phyloP scores from a whole-genome alignment of 768 basidiomycete species.

The Mycena latifolia region DNA sequence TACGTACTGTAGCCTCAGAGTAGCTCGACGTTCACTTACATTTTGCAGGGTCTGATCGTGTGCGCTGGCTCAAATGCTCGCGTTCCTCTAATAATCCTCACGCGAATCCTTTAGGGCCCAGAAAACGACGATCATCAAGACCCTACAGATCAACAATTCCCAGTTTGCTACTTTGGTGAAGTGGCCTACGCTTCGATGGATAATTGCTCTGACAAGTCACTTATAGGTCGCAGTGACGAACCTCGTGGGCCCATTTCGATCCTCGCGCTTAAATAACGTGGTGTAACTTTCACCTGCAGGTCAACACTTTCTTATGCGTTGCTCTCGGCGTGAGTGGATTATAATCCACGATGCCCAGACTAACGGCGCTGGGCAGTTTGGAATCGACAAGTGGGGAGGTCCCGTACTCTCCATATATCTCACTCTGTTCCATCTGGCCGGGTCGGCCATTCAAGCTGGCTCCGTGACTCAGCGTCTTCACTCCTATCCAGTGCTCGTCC shows the following conservation, averaged over 20 bases:
- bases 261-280: not conserved
- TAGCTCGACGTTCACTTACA: not conserved
- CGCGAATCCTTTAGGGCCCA: slow-evolving; percentile 42
- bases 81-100: slow-evolving; percentile 2
- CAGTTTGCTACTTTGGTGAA: slow-evolving; percentile 55
- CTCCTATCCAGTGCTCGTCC: slow-evolving; percentile 53
- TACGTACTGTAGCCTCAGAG: not conserved
- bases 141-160: slow-evolving; percentile 57
- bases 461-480: slow-evolving; percentile 53
- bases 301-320: not conserved
- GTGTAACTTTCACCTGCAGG: not conserved
- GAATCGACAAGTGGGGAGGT: slow-evolving; percentile 57
- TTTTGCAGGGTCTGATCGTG: not conserved
- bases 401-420: slow-evolving; percentile 51
- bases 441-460: slow-evolving; percentile 52
- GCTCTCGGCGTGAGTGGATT: not conserved
- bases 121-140: slow-evolving; percentile 57
- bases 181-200: not conserved
- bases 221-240: not conserved
- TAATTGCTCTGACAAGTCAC: not conserved
- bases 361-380: slow-evolving; percentile 37
- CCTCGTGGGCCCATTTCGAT: not conserved
- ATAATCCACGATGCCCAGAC: not conserved
- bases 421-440: slow-evolving; percentile 51
- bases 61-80: not conserved